phyloP scores from a whole-genome alignment of 192 early-diverging fungal species.

The Coemansia sp. region DNA sequence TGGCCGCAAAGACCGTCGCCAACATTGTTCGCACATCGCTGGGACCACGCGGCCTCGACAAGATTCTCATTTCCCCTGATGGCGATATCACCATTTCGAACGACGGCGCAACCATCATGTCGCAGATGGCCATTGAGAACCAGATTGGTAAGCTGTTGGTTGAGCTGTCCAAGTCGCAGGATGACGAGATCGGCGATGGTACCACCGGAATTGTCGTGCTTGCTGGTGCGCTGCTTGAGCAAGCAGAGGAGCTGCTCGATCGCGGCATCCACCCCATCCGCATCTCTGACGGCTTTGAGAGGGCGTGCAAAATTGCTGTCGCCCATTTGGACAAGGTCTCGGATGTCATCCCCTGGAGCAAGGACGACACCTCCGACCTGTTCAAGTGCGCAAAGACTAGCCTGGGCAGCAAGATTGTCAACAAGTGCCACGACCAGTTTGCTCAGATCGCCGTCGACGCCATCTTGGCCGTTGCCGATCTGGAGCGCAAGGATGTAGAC shows the following conservation, averaged over 20 bases:
- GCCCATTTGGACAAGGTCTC: conserved; percentile 89
- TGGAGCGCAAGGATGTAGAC: conserved; percentile 99
- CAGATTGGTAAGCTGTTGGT: conserved; percentile 99
- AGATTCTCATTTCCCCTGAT: conserved; percentile 99
- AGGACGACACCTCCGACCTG: conserved; percentile 80
- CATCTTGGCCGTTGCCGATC: conserved; percentile 94
- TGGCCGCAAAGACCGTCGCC: conserved; percentile 95
- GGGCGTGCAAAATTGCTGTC: conserved; percentile 94
- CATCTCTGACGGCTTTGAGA: conserved; percentile 98
- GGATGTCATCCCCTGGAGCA: conserved; percentile 84
- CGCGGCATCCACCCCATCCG: conserved; percentile 98
- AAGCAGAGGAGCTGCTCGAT: conserved; percentile 92
- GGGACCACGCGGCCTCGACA: conserved; percentile 98
- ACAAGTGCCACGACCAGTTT: conserved; percentile 97
- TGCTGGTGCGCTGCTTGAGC: conserved; percentile 96
- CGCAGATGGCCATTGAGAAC: conserved; percentile 98
- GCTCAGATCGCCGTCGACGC: conserved; percentile 98
- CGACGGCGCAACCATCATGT: conserved; percentile 98
- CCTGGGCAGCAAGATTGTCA: conserved; percentile 98
- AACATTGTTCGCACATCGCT: conserved; percentile 98
- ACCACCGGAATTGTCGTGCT: conserved; percentile 99
- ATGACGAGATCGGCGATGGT: conserved; percentile 99
- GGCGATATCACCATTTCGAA: conserved; percentile 99
- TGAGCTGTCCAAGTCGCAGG: conserved; percentile 96
- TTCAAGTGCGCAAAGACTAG: conserved; percentile 96